Conservation (phyloP, 257 asterid species). For the Gardenia jasminoides region DNA sequence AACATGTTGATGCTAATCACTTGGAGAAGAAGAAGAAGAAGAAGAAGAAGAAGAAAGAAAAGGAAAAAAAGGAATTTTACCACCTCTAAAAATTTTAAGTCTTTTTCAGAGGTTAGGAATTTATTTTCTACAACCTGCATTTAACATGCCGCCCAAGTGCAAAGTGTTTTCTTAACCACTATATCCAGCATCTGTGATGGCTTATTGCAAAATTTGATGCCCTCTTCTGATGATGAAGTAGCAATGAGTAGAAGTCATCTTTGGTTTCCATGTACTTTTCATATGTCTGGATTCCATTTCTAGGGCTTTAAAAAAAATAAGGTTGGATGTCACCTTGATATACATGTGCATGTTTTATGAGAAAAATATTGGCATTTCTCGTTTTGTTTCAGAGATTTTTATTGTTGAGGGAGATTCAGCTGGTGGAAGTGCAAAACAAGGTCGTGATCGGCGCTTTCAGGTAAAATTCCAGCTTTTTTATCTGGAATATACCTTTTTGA, state of each 20-base stretch:
- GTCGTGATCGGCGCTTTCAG: constrained; percentile 99
- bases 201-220: background rate
- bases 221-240: background rate
- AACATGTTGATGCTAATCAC: background rate
- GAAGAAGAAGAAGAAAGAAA: too few species aligned
- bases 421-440: constrained; percentile 99
- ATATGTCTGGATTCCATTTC: background rate
- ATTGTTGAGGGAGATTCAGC: constrained; percentile 99
- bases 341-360: background rate
- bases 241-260: background rate
- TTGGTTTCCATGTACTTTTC: background rate
- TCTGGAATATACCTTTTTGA: background rate
- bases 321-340: background rate
- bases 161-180: background rate
- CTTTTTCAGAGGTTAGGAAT: background rate
- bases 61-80: background rate
- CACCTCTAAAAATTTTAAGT: background rate
- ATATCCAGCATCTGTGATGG: background rate
- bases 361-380: background rate
- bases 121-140: background rate
- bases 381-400: constrained; percentile 71
- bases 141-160: background rate
- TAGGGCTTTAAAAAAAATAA: background rate
- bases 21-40: background rate
- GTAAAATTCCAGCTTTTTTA: constrained; percentile 31